Conservation (phyloP, 352 stramenopile genomes). For the Globisporangium nodosum region DNA sequence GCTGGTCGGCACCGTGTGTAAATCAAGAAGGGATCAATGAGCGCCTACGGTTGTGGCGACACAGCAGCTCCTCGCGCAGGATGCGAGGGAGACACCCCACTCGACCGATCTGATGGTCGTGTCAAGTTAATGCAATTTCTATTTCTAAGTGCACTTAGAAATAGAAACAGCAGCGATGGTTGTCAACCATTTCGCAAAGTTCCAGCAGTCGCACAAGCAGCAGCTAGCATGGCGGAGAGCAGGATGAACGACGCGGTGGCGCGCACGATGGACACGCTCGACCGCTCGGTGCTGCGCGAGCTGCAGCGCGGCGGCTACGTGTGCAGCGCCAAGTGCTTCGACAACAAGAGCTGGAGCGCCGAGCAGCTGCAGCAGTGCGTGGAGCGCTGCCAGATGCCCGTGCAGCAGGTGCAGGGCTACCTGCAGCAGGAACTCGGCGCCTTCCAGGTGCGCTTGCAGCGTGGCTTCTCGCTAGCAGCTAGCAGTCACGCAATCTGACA, state of each 20-base stretch:
- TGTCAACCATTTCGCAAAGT: not conserved
- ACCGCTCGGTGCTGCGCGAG: slow-evolving; percentile 63
- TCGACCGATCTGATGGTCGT: no score
- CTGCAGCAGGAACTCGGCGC: slow-evolving; percentile 80
- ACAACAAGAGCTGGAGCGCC: slow-evolving; percentile 73
- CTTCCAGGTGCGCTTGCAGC: slow-evolving; percentile 42
- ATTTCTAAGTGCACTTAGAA: no score
- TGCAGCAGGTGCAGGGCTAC: slow-evolving; percentile 81
- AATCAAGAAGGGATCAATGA: not conserved
- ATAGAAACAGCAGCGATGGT: not conserved
- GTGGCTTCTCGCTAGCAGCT: no score
- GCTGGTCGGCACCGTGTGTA: not conserved
- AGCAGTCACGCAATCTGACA: not conserved
- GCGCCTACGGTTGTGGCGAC: no score
- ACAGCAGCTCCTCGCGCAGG: no score
- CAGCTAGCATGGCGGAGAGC: slow-evolving; percentile 52
- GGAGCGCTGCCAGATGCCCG: slow-evolving; percentile 81
- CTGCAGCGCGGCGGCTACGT: slow-evolving; percentile 79
- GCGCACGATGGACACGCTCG: slow-evolving; percentile 82
- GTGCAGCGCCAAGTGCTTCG: slow-evolving; percentile 84
- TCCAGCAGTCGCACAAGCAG: not conserved
- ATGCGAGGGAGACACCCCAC: no score
- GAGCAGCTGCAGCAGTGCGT: slow-evolving; percentile 81
- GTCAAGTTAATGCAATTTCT: no score
- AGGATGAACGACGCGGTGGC: slow-evolving; percentile 79